Base-by-base conservation (phyloP, 2,329 filamentous ascomycete genomes). In the Alternaria brassicicola region DNA sequence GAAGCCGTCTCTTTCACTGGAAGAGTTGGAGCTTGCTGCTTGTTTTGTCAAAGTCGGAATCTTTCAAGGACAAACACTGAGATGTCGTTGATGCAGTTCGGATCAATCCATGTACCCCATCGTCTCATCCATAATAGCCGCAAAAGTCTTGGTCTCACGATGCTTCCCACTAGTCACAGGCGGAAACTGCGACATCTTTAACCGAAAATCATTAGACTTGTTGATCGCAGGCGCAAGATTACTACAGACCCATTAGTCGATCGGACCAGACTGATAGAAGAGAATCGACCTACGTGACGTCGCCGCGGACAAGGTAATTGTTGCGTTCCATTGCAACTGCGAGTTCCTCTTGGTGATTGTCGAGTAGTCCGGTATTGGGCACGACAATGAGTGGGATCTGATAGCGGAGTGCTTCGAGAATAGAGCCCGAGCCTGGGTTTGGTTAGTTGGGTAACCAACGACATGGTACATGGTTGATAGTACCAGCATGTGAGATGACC, bases 271-370 rank as follows among this genome's bases (percentile, higher is more conserved):
- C 8, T 3, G 3, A 3, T 21, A 8, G 4, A 3, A 51, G 36
- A 28, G 21, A 28, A 26, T 4, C 4, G n/a, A 51, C 84, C 54
- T 83, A 92, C 89, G 84, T 82, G 39, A 92, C 79, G 52, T 83
- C 80, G 10, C 89, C 90, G 67, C 88, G 84, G n/a, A 93, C 83
- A 3, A 92, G 87, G 78, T 96, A 96, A 23, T 89, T 89, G 65
- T 92, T 86, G 23, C 82, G 80, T 30, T 89, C 86, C 55, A 98
- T 84, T 65, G 91, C 88, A 48, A 88, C 82, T 0, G 94, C 94
- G 53, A 99, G 85, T 76, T 98, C 92, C 19, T 87, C 85, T 78
- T 99, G 95, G 74, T 99, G 95, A 70, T 99, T 94, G 71, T 96
- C 88, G 68, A 97, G 84, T 0, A 99, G 84, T 6, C 83, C 82